Evolutionary conservation across 1,284 basidiomycete genomes (phyloP), one percentile per base, ranked within the genome.

Genomic region (Phellopilus nigrolimitatus): DNA sequence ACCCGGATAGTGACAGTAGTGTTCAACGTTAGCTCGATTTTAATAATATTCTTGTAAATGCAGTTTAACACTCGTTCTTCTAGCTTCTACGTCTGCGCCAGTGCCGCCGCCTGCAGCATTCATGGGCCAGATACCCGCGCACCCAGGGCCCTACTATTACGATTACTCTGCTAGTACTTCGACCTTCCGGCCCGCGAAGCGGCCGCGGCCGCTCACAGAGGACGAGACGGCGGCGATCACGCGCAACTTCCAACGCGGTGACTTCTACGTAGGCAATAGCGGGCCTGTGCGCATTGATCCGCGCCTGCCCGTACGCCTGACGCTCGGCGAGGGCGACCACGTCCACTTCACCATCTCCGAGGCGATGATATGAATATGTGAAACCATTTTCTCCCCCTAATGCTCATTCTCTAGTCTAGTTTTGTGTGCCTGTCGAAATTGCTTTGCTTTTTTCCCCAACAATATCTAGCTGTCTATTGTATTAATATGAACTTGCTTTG

Each of bases 221-320:
- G 84, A 88, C 57, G 85, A 88, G 64, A 75, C 85, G 5, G 83
- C 84, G 10, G 84, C 84, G 22, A 88, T 88, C 68, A 86, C 84
- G 0, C 76, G 85, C 62, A 86, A 86, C 61, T 88, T 85, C 60
- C 82, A 71, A 54, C 76, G 85, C 47, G 85, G 85, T 6, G 84
- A 88, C 62, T 88, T 88, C 63, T 88, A 80, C 60, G 82, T 88
- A 47, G 85, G 86, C 47, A 79, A 28, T 22, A 49, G 49, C 38
- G 50, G 84, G 4, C 85, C 86, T 8, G 84, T 88, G 27, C 78
- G 84, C 59, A 87, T 88, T 65, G 85, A 88, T 61, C 84, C 84
- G 25, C 78, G 86, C 44, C 66, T 88, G 28, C 82, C 85, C 17
- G 85, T 88, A 52, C 71, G 82, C 51, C 75, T 88, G 33, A 86